Conservation (phyloP, 495 filamentous ascomycete species). For the Trichoderma erinaceum region DNA sequence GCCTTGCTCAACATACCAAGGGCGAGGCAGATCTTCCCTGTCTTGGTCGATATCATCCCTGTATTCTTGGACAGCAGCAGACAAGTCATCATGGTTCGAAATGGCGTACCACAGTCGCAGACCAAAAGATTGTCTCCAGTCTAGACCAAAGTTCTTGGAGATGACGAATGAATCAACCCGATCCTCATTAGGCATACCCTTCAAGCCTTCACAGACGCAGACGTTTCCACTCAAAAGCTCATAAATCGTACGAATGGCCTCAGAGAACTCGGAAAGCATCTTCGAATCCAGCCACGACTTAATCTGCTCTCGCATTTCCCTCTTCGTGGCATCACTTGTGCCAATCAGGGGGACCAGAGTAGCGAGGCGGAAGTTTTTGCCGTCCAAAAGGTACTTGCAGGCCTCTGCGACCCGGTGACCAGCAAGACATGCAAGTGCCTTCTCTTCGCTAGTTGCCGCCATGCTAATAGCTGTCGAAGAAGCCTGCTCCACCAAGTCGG, state of each 20-base stretch:
- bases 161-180: slow-evolving; percentile 69
- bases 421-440: slow-evolving; percentile 72
- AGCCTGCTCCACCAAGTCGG: slow-evolving; percentile 51
- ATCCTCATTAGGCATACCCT: slow-evolving; percentile 64
- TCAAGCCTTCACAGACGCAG: slow-evolving; percentile 69
- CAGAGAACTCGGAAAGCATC: slow-evolving; percentile 77
- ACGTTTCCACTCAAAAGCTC: slow-evolving; percentile 84
- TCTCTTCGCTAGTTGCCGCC: slow-evolving; percentile 62
- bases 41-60: slow-evolving; percentile 59
- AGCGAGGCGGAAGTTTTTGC: slow-evolving; percentile 70
- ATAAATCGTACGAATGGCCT: slow-evolving; percentile 80
- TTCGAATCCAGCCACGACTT: slow-evolving; percentile 75
- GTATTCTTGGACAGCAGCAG: slow-evolving; percentile 64
- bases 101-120: slow-evolving; percentile 83
- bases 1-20: slow-evolving; percentile 52
- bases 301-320: slow-evolving; percentile 70
- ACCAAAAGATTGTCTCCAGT: slow-evolving; percentile 91
- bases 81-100: slow-evolving; percentile 57
- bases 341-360: slow-evolving; percentile 77
- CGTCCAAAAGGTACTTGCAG: slow-evolving; percentile 66
- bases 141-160: slow-evolving; percentile 71
- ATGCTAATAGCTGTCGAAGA: slow-evolving; percentile 46
- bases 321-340: slow-evolving; percentile 54
- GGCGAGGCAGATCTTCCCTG: slow-evolving; percentile 53
- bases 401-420: slow-evolving; percentile 73